Percentiles rank a stretch among this genome's conserved stretches.
Conservation (phyloP, 1,284 basidiomycete species). For the Cutaneotrichosporon sp. region DNA sequence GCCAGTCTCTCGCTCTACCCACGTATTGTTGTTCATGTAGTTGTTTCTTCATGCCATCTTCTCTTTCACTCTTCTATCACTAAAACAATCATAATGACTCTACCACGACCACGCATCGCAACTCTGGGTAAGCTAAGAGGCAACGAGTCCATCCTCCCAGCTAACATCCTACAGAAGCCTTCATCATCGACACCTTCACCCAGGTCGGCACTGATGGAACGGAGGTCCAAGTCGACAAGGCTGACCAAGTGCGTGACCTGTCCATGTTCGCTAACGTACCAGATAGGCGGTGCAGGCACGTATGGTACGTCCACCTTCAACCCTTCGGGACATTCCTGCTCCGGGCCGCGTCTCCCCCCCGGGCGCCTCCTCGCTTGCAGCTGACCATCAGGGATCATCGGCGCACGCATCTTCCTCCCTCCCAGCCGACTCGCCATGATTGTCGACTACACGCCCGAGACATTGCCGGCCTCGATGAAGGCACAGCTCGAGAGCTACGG, state of each 20-base stretch:
- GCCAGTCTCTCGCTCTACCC: not conserved
- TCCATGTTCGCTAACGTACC: not conserved
- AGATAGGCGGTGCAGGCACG: constrained; percentile 51
- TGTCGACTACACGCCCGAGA: constrained; percentile 38
- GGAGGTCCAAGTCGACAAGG: constrained; percentile 33
- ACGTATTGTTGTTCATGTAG: not conserved
- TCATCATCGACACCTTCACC: constrained; percentile 51
- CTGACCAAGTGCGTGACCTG: constrained; percentile 37
- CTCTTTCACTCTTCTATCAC: not conserved
- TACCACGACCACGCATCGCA: constrained; percentile 11
- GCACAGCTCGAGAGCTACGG: constrained; percentile 35
- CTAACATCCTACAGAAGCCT: constrained; percentile 32
- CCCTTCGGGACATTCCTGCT: not conserved
- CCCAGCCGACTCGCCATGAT: constrained; percentile 43
- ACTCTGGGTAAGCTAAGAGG: constrained; percentile 15
- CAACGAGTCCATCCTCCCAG: not conserved
- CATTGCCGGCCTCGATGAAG: constrained; percentile 32
- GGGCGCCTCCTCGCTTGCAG: not conserved
- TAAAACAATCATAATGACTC: constrained; percentile 4
- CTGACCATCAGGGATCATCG: constrained; percentile 39
- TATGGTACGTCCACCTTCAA: constrained; percentile 35
- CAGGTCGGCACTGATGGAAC: constrained; percentile 37
- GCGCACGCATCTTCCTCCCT: constrained; percentile 46
- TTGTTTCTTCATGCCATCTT: not conserved
- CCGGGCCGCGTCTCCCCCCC: not conserved